These are phyloP conservation scores for Fusarium devonianum DNA, from an alignment of 2,329 filamentous ascomycete species.

Conservation along the genomic window DNA sequence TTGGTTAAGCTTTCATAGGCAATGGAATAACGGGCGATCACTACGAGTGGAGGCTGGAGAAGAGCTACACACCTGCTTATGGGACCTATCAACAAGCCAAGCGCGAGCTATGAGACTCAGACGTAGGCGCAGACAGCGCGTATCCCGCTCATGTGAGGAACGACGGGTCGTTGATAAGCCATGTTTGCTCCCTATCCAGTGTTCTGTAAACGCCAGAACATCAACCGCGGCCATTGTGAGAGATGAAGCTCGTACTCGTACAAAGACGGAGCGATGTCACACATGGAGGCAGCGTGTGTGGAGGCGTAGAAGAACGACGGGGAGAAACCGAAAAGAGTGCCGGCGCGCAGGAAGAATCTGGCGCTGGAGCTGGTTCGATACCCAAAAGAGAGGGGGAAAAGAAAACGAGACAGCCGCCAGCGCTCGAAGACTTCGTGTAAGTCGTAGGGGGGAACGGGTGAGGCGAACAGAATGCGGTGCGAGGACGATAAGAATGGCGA, in stretches of 20 bases:
- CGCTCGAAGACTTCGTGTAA: conserved; percentile 24
- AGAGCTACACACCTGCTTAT: conserved; percentile 31
- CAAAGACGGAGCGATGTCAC: conserved; percentile 52
- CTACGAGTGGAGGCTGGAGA: background rate
- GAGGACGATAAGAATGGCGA: conserved; percentile 3
- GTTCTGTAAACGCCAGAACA: conserved; percentile 54
- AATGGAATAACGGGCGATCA: conserved; percentile 6
- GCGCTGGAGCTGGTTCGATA: conserved; percentile 16
- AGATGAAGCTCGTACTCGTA: conserved; percentile 56
- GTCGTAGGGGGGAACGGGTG: conserved; percentile 14
- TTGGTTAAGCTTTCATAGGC: conserved; percentile 27
- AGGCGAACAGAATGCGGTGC: conserved; percentile 8
- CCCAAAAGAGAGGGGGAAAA: no score
- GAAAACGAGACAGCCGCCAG: conserved; percentile 3
- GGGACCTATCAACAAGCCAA: conserved; percentile 41
- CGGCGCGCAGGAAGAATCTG: conserved; percentile 14
- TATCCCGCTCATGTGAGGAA: conserved; percentile 43
- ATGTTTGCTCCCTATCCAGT: conserved; percentile 52
- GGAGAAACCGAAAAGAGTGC: conserved; percentile 19
- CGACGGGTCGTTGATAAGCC: conserved; percentile 46
- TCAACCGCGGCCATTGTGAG: conserved; percentile 63
- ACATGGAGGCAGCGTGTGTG: conserved; percentile 58
- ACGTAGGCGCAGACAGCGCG: conserved; percentile 37
- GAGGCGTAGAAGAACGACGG: conserved; percentile 18
- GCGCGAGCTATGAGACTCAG: conserved; percentile 46